These are phyloP conservation scores for Fusarium lateritium DNA, from an alignment of 2,329 filamentous ascomycete species.

Conservation along the genomic window DNA sequence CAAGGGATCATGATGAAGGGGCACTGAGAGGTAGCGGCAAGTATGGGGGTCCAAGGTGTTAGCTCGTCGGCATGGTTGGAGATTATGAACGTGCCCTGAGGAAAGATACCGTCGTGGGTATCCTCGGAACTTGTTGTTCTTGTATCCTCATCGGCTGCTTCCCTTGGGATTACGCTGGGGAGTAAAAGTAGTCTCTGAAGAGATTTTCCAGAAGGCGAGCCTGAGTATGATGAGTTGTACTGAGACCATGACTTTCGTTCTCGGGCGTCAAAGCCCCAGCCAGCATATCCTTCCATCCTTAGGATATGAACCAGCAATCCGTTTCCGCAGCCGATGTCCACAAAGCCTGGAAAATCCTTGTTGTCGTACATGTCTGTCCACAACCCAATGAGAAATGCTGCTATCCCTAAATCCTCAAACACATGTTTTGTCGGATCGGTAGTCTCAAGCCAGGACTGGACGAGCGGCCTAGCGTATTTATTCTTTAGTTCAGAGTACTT, in stretches of 20 bases:
- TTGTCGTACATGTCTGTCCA: constrained; percentile 86
- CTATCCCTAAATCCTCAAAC: constrained; percentile 93
- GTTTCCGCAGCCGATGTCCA: constrained; percentile 97
- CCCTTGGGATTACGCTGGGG: constrained; percentile 58
- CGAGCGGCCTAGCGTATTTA: constrained; percentile 80
- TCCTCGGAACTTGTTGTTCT: constrained; percentile 28
- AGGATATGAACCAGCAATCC: constrained; percentile 90
- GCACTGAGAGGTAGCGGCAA: constrained; percentile 81
- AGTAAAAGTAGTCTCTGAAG: constrained; percentile 66
- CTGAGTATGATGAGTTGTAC: constrained; percentile 65
- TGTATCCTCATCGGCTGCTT: constrained; percentile 27
- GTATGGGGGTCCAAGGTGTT: constrained; percentile 93
- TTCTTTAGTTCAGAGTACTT: constrained; percentile 86
- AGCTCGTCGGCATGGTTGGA: constrained; percentile 98
- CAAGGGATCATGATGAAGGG: constrained; percentile 96
- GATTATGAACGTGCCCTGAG: constrained; percentile 86
- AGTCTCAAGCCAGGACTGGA: constrained; percentile 84
- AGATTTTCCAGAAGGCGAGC: constrained; percentile 51
- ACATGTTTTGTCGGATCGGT: constrained; percentile 94
- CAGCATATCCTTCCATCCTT: constrained; percentile 82
- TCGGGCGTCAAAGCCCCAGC: constrained; percentile 95
- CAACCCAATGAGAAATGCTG: constrained; percentile 91
- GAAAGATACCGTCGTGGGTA: constrained; percentile 76
- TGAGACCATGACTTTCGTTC: constrained; percentile 85
- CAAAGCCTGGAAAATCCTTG: constrained; percentile 83